A percentile compares a stretch with the other conserved stretches of the same genome.
These are phyloP conservation scores for Lipomyces japonicus DNA, from an alignment of 805 yeast genomes.

Conservation along the genomic window DNA sequence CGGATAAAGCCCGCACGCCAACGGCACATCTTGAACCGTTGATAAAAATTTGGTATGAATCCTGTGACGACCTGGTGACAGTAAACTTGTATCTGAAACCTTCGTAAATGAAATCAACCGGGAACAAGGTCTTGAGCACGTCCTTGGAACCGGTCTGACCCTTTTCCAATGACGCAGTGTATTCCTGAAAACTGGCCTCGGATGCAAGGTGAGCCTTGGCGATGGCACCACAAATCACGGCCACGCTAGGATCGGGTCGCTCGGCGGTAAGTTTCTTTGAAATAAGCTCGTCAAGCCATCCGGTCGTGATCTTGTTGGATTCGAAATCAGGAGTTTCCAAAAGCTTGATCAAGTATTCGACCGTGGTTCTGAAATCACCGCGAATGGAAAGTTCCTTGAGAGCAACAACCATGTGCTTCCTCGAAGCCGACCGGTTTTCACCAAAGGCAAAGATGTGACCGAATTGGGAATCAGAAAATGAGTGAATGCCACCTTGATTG, in stretches of 20 bases:
- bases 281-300: slow-evolving; percentile 97
- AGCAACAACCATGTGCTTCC: slow-evolving; percentile 99
- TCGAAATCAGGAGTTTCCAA: slow-evolving; percentile 96
- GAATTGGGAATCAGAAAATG: slow-evolving; percentile 96
- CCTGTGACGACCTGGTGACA: slow-evolving; percentile 86
- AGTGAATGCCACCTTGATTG: slow-evolving; percentile 94
- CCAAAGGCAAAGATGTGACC: slow-evolving; percentile 99
- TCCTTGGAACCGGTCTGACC: slow-evolving; percentile 92
- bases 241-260: slow-evolving; percentile 87
- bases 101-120: slow-evolving; percentile 93
- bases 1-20: slow-evolving; percentile 82
- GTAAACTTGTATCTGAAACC: slow-evolving; percentile 91
- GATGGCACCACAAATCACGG: slow-evolving; percentile 96
- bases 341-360: slow-evolving; percentile 90
- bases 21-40: slow-evolving; percentile 90
- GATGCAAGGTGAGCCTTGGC: slow-evolving; percentile 87
- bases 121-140: slow-evolving; percentile 78
- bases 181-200: slow-evolving; percentile 64
- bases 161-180: slow-evolving; percentile 73
- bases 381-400: slow-evolving; percentile 92
- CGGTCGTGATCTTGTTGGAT: slow-evolving; percentile 94
- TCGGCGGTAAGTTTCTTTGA: slow-evolving; percentile 92
- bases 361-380: slow-evolving; percentile 98
- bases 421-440: slow-evolving; percentile 94
- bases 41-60: slow-evolving; percentile 80